Evolutionary conservation across 768 basidiomycete species (phyloP).

Genomic region (Mrakia gelida): DNA sequence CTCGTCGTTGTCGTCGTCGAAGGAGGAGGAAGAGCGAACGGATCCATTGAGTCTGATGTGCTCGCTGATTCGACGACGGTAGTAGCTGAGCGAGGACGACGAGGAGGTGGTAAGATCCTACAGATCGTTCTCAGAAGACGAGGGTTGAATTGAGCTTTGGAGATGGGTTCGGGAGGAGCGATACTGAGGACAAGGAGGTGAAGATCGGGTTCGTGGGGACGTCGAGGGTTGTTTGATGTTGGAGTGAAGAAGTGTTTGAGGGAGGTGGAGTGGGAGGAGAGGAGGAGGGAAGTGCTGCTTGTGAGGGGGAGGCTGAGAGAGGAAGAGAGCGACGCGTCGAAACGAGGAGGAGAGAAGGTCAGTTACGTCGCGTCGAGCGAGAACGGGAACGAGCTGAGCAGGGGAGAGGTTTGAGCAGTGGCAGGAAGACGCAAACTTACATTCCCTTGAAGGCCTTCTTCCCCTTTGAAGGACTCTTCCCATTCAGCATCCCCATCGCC

Average conservation of each 20-base stretch:
- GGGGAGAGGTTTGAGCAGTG: neutral
- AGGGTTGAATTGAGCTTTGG: neutral
- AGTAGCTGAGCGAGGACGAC: too few species aligned
- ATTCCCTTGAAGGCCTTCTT: constrained; percentile 8
- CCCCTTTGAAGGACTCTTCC: constrained; percentile 12
- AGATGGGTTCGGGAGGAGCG: neutral
- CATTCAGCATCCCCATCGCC: constrained; percentile 1
- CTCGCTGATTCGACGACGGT: neutral
- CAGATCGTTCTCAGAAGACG: constrained; percentile 4
- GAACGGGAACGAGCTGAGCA: neutral
- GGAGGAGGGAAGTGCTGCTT: constrained; percentile 9
- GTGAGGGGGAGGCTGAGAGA: constrained; percentile 6
- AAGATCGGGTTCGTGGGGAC: neutral
- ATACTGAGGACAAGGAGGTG: neutral
- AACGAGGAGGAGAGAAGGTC: neutral
- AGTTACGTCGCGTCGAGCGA: neutral
- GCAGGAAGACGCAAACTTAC: neutral
- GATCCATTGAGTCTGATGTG: neutral
- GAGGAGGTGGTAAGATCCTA: neutral
- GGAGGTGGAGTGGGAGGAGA: constrained; percentile 8
- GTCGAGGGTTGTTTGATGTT: neutral
- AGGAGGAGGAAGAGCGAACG: neutral
- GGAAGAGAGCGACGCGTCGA: too few species aligned
- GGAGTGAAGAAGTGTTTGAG: neutral
- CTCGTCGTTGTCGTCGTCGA: too few species aligned